Percentiles rank a stretch among this genome's conserved stretches.
These are phyloP conservation scores for thale cress (Arabidopsis thaliana) DNA, from an alignment of 345 rosid species.

Conservation along the genomic window TAIR10.1 NC_003070.9:26392501-26393000, in stretches of 20 bases:
- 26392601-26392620: constrained; percentile 4
- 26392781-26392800: constrained; percentile 50
- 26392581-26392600: constrained; percentile 30
- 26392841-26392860: constrained; percentile 1
- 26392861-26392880: background rate
- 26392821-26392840: background rate
- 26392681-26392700: constrained; percentile 83
- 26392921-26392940: constrained; percentile 5
- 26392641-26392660: constrained; percentile 39
- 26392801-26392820: constrained; percentile 26
- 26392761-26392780: constrained; percentile 92
- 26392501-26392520: constrained; percentile 57
- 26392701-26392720: constrained; percentile 78
- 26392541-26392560: constrained; percentile 76
- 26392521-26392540: constrained; percentile 61
- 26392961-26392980: background rate
- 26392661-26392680: constrained; percentile 83
- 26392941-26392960: background rate
- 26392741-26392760: constrained; percentile 85
- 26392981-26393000: constrained; percentile 59
- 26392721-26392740: constrained; percentile 97
- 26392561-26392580: constrained; percentile 73
- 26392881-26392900: background rate
- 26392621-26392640: constrained; percentile 13
- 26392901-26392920: background rate